Evolutionary conservation across 768 basidiomycete species (phyloP), one percentile per base, ranked within the genome.

Genomic region (Psilocybe azurescens): DNA sequence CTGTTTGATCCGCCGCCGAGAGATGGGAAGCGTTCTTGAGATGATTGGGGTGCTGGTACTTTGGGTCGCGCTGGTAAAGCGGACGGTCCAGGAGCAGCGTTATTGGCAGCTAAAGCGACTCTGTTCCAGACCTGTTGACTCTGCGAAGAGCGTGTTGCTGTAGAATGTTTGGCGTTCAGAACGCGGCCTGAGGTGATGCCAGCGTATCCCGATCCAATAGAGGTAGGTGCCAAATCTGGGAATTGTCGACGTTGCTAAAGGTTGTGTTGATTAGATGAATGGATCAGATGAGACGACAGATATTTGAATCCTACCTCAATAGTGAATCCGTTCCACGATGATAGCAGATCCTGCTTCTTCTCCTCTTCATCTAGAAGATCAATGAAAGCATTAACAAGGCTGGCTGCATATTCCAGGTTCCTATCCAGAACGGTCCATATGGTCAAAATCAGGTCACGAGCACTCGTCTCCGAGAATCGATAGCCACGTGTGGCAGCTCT

Each of bases 381-480:
- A 4, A 95, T 86, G 36, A 93, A 79, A 2, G 84, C 78, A 61
- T 89, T 90, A 48, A 94, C 79, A 36, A 93, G 83, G 63, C 89
- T 87, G 0, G 88, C 89, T 0, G 93, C 91, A 32, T 86, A 81
- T 55, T 97, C 94, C 20, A 91, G 72, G 48, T 78, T 76, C 54
- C 71, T 69, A 59, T 81, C 78, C 75, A 77, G 67, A 47, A 75
- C 82, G 70, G 89, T 92, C 89, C 89, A 97, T n/a, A 96, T 80
- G 0, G 93, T 96, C 44, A 89, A 89, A 54, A 98, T 89, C 64
- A 98, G 81, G 73, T 97, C 97, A 3, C 88, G 82, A 2, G 95
- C 91, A 44, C 84, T 86, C 8, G 87, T 86, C 72, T 99, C 96
- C 46, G 87, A 87, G 2, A 82, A 73, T 28, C 86, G 84, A 76